A percentile compares a stretch with the other conserved stretches of the same genome.
phyloP scores from a whole-genome alignment of 306 rosid genomes.

The Rosa persica region DNA sequence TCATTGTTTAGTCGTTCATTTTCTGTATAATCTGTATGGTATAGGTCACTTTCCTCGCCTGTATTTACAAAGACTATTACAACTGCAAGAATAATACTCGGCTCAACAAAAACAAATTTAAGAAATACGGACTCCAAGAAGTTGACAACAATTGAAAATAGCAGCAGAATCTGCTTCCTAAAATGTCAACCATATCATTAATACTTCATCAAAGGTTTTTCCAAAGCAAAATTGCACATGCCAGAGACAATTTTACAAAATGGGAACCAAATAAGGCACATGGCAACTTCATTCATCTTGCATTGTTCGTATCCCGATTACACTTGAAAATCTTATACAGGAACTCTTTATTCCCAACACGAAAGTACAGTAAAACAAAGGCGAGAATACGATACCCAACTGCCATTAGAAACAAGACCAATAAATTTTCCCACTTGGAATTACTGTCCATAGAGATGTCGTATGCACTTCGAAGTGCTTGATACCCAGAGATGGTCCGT shows the following conservation, averaged over 20 bases:
- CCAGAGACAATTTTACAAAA: constrained; percentile 35
- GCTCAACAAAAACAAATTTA: not conserved
- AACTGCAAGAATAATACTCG: not conserved
- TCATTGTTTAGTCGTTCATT: not conserved
- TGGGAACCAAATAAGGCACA: constrained; percentile 31
- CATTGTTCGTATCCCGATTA: constrained; percentile 51
- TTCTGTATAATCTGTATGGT: not conserved
- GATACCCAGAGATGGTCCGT: constrained; percentile 85
- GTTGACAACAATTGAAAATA: not conserved
- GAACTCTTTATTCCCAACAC: constrained; percentile 42
- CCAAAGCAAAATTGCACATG: constrained; percentile 30
- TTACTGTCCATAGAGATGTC: constrained; percentile 59
- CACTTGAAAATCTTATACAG: constrained; percentile 48
- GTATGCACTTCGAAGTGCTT: constrained; percentile 79
- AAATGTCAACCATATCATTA: constrained; percentile 37
- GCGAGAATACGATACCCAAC: constrained; percentile 67
- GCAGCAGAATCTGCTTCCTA: constrained; percentile 3
- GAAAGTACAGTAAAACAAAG: constrained; percentile 53
- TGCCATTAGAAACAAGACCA: constrained; percentile 89
- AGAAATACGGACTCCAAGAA: not conserved
- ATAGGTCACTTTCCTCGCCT: not conserved
- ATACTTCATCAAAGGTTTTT: constrained; percentile 20
- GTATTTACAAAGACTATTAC: not conserved
- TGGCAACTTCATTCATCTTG: constrained; percentile 50
- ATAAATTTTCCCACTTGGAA: constrained; percentile 87